Evolutionary conservation across 192 early-diverging fungal species (phyloP), one percentile per base, ranked within the genome.

Genomic region (Coemansia sp.): DNA sequence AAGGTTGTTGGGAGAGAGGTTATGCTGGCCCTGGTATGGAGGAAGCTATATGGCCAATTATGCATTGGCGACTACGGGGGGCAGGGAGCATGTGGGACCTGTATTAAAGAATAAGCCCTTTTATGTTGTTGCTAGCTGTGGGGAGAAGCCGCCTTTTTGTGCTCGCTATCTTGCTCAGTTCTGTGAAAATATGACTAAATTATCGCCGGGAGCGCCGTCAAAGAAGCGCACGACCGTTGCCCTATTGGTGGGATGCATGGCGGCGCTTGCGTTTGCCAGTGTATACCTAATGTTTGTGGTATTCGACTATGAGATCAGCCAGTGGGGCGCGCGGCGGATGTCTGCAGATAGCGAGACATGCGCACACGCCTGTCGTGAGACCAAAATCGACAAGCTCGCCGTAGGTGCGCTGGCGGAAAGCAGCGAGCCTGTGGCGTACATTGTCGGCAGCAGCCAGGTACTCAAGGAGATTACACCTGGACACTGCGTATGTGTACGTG

Each of bases 401-500:
- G 17, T 44, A 14, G 26, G 42, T 0, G 16, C 14, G 21, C n/a
- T 29, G 17, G n/a, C 13, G 16, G 16, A n/a, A 3, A 38, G 20
- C 26, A n/a, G 0, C n/a, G 35, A 20, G 14, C 51, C 44, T 5
- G 27, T 27, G 21, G 60, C 60, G 7, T 63, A 55, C 27, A 21
- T 55, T 4, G 36, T 54, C 13, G 43, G 43, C 28, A 27, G 40
- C 28, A 44, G 43, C 18, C 43, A 44, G 12, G 43, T 27, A 9
- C 28, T 29, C 4, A 37, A 34, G 18, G 21, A 17, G 1, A 49
- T 64, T 17, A 28, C 11, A 2, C 61, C 61, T n/a, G 54, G 54
- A 14, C 38, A 38, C 9, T 64, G 61, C 37, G 48, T 56, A 26
- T 64, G 61, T 32, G 33, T 64, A 6, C 47, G 49, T 13, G 49